Conservation (phyloP, 306 rosid genomes). For the Casuarina equisetifolia region DNA sequence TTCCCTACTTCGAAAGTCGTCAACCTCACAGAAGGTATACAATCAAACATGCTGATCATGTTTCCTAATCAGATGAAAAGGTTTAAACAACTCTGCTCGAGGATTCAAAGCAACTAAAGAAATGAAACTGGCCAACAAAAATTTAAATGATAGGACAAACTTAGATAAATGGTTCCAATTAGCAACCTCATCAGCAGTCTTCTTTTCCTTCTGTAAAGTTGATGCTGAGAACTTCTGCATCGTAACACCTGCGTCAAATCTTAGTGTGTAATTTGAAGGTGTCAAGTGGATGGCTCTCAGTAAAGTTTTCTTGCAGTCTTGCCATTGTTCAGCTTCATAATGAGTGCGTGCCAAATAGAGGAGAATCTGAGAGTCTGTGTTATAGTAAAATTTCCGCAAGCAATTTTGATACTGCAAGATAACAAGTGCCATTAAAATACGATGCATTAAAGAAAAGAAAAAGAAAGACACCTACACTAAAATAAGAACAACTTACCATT, state of each 20-base stretch:
- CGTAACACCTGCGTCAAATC: constrained; percentile 97
- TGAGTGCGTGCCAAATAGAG: constrained; percentile 94
- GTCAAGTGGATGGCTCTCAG: constrained; percentile 95
- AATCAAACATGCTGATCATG: not conserved
- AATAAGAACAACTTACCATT: constrained; percentile 59
- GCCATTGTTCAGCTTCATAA: constrained; percentile 99
- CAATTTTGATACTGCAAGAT: constrained; percentile 93
- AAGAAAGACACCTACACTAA: constrained; percentile 22
- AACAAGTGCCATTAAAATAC: constrained; percentile 36
- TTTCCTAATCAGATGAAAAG: not conserved
- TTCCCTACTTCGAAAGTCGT: not conserved
- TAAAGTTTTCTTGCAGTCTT: constrained; percentile 92
- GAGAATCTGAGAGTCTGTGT: constrained; percentile 94
- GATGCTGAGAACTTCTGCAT: constrained; percentile 98
- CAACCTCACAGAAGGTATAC: not conserved
- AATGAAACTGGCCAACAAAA: constrained; percentile 3
- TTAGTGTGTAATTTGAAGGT: constrained; percentile 91
- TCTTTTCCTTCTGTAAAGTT: constrained; percentile 85
- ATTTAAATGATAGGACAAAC: constrained; percentile 9
- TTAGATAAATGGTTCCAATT: constrained; percentile 9
- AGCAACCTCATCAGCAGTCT: constrained; percentile 94
- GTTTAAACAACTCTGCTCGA: not conserved
- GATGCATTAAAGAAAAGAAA: constrained; percentile 17
- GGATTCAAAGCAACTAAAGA: not conserved
- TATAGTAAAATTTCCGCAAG: constrained; percentile 89